Percentiles rank a stretch among this genome's conserved stretches.
phyloP scores from a whole-genome alignment of 257 asterid species.

The Solanum corneliomulleri region DNA sequence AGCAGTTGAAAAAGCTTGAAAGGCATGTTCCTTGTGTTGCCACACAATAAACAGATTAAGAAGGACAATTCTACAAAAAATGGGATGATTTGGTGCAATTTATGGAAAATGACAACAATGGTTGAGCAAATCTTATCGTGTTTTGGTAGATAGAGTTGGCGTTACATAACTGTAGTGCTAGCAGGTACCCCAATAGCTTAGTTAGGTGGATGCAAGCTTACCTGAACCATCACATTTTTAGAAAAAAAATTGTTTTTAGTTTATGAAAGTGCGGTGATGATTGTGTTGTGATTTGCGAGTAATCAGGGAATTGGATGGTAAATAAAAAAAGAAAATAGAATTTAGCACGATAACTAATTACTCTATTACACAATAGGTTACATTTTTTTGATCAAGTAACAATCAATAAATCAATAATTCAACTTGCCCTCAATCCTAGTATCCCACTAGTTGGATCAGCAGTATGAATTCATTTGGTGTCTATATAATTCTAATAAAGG shows the following conservation, averaged over 20 bases:
- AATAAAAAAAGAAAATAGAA: neutral
- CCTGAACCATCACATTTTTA: neutral
- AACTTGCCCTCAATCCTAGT: neutral
- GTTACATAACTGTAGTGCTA: neutral
- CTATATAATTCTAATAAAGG: neutral
- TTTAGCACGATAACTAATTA: too few relatives aligned
- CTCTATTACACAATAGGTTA: too few relatives aligned
- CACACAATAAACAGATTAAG: too few relatives aligned
- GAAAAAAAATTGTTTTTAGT: neutral
- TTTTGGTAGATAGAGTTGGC: too few relatives aligned
- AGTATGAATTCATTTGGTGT: neutral
- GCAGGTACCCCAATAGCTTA: neutral
- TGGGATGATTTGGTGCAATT: too few relatives aligned
- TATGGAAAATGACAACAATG: too few relatives aligned
- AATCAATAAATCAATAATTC: neutral
- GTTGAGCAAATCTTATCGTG: too few relatives aligned
- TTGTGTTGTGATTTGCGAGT: neutral
- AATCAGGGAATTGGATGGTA: neutral
- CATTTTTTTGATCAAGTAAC: neutral
- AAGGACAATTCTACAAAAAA: too few relatives aligned
- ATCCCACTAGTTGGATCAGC: neutral
- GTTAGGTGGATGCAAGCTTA: neutral
- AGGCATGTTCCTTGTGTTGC: too few relatives aligned
- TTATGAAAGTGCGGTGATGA: neutral
- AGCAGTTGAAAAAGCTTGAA: too few relatives aligned